Percentiles rank a stretch among this genome's conserved stretches.
phyloP scores from a whole-genome alignment of 2,329 filamentous ascomycete species.

The Hymenoscyphus repandus region DNA sequence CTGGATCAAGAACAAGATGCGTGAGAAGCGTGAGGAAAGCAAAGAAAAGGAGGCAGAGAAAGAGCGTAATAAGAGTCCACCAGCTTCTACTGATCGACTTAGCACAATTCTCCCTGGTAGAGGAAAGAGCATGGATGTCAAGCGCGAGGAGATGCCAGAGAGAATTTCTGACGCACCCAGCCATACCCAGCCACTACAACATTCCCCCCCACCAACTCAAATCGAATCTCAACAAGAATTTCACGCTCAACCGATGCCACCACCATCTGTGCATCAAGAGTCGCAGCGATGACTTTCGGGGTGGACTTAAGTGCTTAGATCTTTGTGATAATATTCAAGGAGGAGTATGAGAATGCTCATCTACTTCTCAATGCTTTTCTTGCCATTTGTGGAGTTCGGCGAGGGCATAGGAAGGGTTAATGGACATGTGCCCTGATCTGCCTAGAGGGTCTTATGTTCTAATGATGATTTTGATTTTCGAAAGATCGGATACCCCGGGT shows the following conservation, averaged over 20 bases:
- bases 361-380: not conserved
- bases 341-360: not conserved
- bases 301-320: not conserved
- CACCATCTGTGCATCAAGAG: not conserved
- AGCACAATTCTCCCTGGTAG: slow-evolving; percentile 12
- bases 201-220: not conserved
- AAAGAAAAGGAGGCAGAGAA: slow-evolving; percentile 26
- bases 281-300: slow-evolving; percentile 7
- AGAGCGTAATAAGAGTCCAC: slow-evolving; percentile 29
- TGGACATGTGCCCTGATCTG: not conserved
- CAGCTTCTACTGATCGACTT: slow-evolving; percentile 24
- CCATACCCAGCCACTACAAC: not conserved
- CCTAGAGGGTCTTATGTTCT: slow-evolving; percentile 6
- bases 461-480: slow-evolving; percentile 14
- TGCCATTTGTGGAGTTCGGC: slow-evolving; percentile 5
- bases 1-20: slow-evolving; percentile 61
- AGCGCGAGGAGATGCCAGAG: slow-evolving; percentile 21
- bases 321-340: slow-evolving; percentile 4
- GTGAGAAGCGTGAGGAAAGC: slow-evolving; percentile 41
- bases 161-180: slow-evolving; percentile 12
- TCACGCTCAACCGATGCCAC: not conserved
- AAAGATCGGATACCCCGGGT: slow-evolving; percentile 26
- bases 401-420: slow-evolving; percentile 1
- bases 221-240: not conserved
- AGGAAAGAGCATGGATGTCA: slow-evolving; percentile 29